These are phyloP conservation scores for Corrigiola litoralis DNA, from an alignment of 179 eudicot species.

Conservation along the genomic window DNA sequence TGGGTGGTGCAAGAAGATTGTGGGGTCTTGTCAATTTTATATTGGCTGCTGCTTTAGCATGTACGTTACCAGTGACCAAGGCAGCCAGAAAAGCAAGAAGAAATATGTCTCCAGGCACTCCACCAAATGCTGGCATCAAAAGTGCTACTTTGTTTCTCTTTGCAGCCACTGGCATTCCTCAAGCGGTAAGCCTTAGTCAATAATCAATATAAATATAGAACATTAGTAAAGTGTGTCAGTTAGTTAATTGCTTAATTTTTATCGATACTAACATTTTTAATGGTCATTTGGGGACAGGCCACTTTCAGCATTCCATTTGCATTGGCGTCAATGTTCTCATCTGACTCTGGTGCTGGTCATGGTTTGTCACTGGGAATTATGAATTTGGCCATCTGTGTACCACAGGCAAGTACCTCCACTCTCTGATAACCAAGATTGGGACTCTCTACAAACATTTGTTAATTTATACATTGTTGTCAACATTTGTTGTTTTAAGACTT, in stretches of 20 bases:
- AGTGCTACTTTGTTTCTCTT: conserved; percentile 28
- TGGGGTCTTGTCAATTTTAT: conserved; percentile 36
- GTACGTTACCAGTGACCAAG: conserved; percentile 31
- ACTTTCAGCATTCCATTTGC: conserved; percentile 46
- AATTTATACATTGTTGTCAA: no score
- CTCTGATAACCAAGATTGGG: background rate
- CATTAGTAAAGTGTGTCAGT: background rate
- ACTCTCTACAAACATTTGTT: no score
- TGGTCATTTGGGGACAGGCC: conserved; percentile 19
- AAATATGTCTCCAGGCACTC: background rate
- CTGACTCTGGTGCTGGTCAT: conserved; percentile 37
- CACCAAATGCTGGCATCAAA: conserved; percentile 20
- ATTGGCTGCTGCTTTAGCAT: conserved; percentile 22
- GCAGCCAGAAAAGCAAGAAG: conserved; percentile 24
- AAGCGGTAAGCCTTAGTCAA: conserved; percentile 31
- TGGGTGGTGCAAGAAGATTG: conserved; percentile 31
- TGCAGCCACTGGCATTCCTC: conserved; percentile 40
- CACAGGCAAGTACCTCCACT: conserved; percentile 31
- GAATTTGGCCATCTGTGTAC: conserved; percentile 44
- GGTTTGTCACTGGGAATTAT: conserved; percentile 45
- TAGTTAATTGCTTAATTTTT: no score
- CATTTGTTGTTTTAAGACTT: no score
- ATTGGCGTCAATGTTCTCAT: conserved; percentile 38
- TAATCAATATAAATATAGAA: no score
- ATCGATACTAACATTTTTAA: background rate